phyloP scores from a whole-genome alignment of 169 alveolate species.

The Plasmodium relictum region DNA sequence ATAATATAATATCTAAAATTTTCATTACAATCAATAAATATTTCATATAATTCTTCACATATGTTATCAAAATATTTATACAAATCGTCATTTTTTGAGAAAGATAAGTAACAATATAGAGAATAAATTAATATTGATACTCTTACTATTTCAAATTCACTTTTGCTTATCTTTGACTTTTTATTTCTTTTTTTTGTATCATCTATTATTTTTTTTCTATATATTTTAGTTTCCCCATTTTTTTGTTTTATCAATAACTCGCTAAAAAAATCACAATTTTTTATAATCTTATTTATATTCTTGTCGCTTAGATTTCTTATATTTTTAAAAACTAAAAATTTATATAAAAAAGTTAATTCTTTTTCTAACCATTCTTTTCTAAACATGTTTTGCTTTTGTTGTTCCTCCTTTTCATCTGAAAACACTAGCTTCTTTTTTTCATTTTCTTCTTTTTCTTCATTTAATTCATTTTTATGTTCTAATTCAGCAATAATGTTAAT shows the following conservation, averaged over 20 bases:
- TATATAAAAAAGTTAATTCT: constrained; percentile 39
- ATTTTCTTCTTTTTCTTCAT: constrained; percentile 8
- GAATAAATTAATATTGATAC: constrained; percentile 28
- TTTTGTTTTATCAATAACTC: constrained; percentile 31
- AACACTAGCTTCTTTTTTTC: background rate
- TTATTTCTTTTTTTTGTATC: background rate
- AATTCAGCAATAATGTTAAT: constrained; percentile 22
- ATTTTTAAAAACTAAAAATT: constrained; percentile 14
- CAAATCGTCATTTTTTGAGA: constrained; percentile 24
- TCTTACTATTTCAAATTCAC: constrained; percentile 41
- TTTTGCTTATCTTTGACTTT: background rate
- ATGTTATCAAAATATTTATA: constrained; percentile 12
- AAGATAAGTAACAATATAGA: constrained; percentile 21
- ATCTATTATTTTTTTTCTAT: constrained; percentile 21
- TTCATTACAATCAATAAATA: constrained; percentile 17
- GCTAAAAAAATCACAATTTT: constrained; percentile 23
- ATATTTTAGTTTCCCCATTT: constrained; percentile 31
- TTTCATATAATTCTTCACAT: constrained; percentile 50
- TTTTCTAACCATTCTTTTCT: constrained; percentile 2
- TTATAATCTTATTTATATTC: background rate
- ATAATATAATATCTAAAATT: constrained; percentile 27
- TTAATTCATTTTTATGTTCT: constrained; percentile 22
- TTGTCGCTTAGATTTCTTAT: background rate
- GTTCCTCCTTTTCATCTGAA: constrained; percentile 2
- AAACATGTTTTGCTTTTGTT: background rate